Conservation (phyloP, 1,284 basidiomycete species). For the Ustilago bromivora region DNA sequence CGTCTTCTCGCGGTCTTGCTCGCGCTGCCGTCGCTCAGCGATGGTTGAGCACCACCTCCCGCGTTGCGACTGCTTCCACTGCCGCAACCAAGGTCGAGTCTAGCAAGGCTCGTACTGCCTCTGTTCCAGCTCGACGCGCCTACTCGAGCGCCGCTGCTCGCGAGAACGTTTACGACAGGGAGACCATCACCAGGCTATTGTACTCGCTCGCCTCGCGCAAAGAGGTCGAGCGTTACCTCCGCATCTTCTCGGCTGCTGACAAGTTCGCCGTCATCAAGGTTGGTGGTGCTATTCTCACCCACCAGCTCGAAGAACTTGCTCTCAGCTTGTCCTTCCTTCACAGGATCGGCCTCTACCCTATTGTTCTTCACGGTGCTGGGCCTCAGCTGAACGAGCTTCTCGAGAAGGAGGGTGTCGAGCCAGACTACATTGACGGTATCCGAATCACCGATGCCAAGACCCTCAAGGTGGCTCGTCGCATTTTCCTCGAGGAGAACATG, state of each 20-base stretch:
- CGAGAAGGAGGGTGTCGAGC: constrained; percentile 68
- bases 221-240: constrained; percentile 69
- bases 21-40: constrained; percentile 39
- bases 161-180: constrained; percentile 59
- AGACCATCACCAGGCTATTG: constrained; percentile 68
- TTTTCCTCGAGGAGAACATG: constrained; percentile 69
- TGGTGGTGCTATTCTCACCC: constrained; percentile 68
- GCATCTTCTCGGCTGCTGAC: constrained; percentile 69
- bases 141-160: constrained; percentile 53
- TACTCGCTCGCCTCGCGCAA: constrained; percentile 69
- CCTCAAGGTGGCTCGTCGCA: constrained; percentile 67
- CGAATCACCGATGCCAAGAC: constrained; percentile 69
- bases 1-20: constrained; percentile 41
- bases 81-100: constrained; percentile 28
- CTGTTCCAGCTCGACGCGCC: constrained; percentile 26
- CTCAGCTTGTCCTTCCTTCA: constrained; percentile 69
- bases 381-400: constrained; percentile 70
- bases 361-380: constrained; percentile 69
- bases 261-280: constrained; percentile 70
- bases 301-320: constrained; percentile 69
- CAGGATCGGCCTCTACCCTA: constrained; percentile 68
- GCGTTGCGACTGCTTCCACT: constrained; percentile 34
- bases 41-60: constrained; percentile 36
- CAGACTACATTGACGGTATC: constrained; percentile 69
- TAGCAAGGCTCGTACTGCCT: constrained; percentile 22